Evolutionary conservation across 495 filamentous ascomycete species (phyloP).

Genomic region (Trichoderma erinaceum): DNA sequence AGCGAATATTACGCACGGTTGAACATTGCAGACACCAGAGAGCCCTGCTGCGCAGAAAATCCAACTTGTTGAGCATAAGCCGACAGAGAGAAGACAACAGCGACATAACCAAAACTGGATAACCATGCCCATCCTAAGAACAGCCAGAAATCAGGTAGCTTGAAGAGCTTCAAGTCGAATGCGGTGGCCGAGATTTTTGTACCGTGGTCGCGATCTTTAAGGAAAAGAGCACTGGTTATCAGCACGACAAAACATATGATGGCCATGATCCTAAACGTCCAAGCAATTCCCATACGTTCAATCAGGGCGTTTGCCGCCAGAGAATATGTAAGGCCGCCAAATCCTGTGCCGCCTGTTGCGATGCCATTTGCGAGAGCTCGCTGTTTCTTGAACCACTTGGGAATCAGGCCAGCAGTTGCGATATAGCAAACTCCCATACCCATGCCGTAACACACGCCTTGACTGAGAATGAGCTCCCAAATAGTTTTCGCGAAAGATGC

Average conservation of each 20-base stretch:
- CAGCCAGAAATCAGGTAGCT: slow-evolving; percentile 52
- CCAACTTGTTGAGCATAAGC: slow-evolving; percentile 57
- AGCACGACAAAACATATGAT: slow-evolving; percentile 47
- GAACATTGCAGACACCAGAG: slow-evolving; percentile 58
- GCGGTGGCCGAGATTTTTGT: slow-evolving; percentile 29
- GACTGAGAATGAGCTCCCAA: slow-evolving; percentile 64
- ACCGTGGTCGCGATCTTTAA: slow-evolving; percentile 37
- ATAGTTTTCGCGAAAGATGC: slow-evolving; percentile 53
- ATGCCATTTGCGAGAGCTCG: slow-evolving; percentile 63
- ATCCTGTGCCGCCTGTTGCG: slow-evolving; percentile 56
- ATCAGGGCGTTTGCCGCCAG: slow-evolving; percentile 50
- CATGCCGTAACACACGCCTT: slow-evolving; percentile 63
- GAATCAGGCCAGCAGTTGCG: slow-evolving; percentile 54
- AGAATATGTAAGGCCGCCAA: slow-evolving; percentile 56
- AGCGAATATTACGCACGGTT: slow-evolving; percentile 50
- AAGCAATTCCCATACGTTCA: slow-evolving; percentile 42
- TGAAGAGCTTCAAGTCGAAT: slow-evolving; percentile 49
- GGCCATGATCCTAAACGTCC: slow-evolving; percentile 56
- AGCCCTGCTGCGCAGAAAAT: slow-evolving; percentile 53
- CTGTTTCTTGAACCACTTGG: slow-evolving; percentile 64
- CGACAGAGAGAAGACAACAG: slow-evolving; percentile 57
- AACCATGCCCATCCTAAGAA: slow-evolving; percentile 59
- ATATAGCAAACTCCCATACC: slow-evolving; percentile 72
- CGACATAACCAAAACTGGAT: slow-evolving; percentile 62
- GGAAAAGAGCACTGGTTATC: slow-evolving; percentile 44